Percentiles rank a stretch among this genome's conserved stretches.
Evolutionary conservation across 73 alveolate genomes (phyloP).

Genomic region (Blepharisma japonicum): DNA sequence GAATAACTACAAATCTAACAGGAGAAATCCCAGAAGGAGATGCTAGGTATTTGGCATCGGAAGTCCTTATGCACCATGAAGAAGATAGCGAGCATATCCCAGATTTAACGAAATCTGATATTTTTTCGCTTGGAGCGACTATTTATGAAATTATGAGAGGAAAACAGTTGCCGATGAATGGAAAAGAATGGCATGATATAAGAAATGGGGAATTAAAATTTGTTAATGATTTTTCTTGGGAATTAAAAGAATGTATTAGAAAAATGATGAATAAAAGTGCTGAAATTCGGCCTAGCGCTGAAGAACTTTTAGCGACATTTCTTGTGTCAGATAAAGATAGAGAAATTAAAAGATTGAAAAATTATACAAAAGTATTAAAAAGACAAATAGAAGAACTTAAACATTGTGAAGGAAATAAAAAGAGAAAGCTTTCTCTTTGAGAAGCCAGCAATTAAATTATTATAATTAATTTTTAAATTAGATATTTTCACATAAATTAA

Average conservation of each 20-base stretch:
- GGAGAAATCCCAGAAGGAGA: conserved; percentile 79
- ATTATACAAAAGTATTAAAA: background rate
- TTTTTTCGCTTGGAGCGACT: conserved; percentile 51
- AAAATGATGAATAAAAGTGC: background rate
- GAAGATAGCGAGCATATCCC: background rate
- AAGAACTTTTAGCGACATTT: background rate
- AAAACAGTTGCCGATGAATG: conserved; percentile 38
- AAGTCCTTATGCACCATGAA: conserved; percentile 31
- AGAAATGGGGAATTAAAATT: background rate
- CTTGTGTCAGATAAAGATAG: background rate
- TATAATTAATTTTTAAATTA: too few relatives aligned
- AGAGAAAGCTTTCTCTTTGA: too few relatives aligned
- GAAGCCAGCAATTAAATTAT: too few relatives aligned
- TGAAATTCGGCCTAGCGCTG: background rate
- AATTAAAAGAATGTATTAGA: background rate
- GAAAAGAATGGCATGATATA: conserved; percentile 37
- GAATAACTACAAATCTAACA: conserved; percentile 44
- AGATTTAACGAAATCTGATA: conserved; percentile 51
- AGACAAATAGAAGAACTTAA: too few relatives aligned
- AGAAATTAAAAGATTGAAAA: background rate
- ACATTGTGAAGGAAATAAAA: too few relatives aligned
- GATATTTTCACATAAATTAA: too few relatives aligned
- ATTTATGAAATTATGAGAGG: conserved; percentile 42
- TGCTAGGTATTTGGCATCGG: conserved; percentile 74
- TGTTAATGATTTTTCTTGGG: background rate